Evolutionary conservation across 2,329 filamentous ascomycete genomes (phyloP), one percentile per base, ranked within the genome.

Genomic region (Phyllosticta citriasiana): DNA sequence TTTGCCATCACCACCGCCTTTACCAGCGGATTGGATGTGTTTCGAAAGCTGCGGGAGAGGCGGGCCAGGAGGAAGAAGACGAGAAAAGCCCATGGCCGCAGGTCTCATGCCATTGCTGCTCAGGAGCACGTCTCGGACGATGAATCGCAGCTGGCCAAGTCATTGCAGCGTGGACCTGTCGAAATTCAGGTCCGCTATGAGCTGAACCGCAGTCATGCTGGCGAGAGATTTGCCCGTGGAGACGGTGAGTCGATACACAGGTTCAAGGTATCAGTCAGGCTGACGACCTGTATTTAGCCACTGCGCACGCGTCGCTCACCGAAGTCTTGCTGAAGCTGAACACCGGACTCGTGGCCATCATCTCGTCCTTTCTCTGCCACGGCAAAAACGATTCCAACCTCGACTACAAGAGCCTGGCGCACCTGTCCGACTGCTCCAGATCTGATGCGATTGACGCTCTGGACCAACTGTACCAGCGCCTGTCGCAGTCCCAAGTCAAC

Each of bases 261-360:
- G 9, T 24, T 30, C 50, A 8, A 55, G 16, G 33, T 26, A 33
- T 57, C 61, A 63, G 53, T 57, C 61, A 63, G 53, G 63, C 59
- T 61, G 27, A 65, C 67, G 27, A 65, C 67, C 26, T 65, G 57
- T 5, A 8, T 25, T 40, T 61, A 79, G 77, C 74, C 54, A 75
- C 75, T 59, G 77, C 77, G 16, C 76, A 78, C 62, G 73, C 73
- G 2, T 74, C 73, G n/a, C 75, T 79, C 22, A 74, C 76, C 10
- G 75, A 76, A 63, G 76, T 77, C 19, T 65, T 79, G 25, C 71
- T 79, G 61, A 77, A 72, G 63, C 68, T 79, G 27, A 79, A 80
- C 63, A 76, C 76, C 19, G 77, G 78, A 50, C 73, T 80, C 4
- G 76, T 79, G 7, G 67, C 68, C 61, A 78, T 80, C 65, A 78